Evolutionary conservation across 345 rosid genomes (phyloP), one percentile per base, ranked within the genome.

Genomic region (Euphorbia lathyris): DNA sequence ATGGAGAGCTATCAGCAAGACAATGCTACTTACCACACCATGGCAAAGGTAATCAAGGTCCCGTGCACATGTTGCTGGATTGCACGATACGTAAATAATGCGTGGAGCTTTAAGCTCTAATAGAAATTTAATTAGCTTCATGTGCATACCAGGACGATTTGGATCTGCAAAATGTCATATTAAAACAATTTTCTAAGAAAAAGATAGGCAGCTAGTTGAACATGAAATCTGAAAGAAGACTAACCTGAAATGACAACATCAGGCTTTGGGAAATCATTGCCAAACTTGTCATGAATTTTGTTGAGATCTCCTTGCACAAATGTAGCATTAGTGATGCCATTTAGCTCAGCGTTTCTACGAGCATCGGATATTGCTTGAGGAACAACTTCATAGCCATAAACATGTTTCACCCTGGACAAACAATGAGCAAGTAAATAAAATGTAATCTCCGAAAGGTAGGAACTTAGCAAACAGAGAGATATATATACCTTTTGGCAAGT

Each of bases 41-140:
- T 94, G 98, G 76, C 96, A 91, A 29, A 94, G 96, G 81, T 91
- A 94, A 80, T 94, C 97, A 0, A 94, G 89, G 85, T 94, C 98
- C 11, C 98, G 88, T 11, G 90, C 97, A 63, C 98, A 90, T 0
- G 97, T 94, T 30, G 97, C 89, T 23, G 97, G 97, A 79, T 94
- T 91, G 78, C 98, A 94, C 0, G 98, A 94, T 65, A 94, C 92
- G 61, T 91, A 91, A 10, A 94, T 79, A 40, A 94, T 87, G 67
- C 86, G 76, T 3, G 95, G 89, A 61, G 93, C 88, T 77, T 80
- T 87, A 10, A 94, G 90, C 82, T 90, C 88, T 77, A 88, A 83
- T 29, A 94, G 79, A 80, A 86, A 91, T 74, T 83, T 90, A 58
- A 91, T 91, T 88, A 91, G 78, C 89, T 94, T 94, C 95, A 91